A percentile compares a stretch with the other conserved stretches of the same genome.
Evolutionary conservation across 345 rosid species (phyloP).

Genomic region (Psidium guajava): DNA sequence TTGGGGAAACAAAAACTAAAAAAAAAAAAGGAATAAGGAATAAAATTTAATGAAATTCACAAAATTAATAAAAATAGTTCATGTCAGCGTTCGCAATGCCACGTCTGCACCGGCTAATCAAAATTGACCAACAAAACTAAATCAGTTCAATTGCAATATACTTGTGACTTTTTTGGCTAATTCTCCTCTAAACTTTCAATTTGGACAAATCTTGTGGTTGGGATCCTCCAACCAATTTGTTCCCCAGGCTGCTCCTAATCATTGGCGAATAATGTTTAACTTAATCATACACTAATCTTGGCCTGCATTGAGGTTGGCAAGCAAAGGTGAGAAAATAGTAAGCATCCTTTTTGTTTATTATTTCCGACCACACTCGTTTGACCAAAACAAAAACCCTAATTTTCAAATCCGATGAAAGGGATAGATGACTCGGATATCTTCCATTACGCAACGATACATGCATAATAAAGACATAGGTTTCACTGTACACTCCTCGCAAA

Average conservation of each 20-base stretch:
- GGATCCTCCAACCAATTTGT: slow-evolving; percentile 4
- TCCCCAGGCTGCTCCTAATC: neutral
- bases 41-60: too few relatives aligned
- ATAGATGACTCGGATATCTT: neutral
- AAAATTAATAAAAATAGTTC: too few relatives aligned
- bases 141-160: too few relatives aligned
- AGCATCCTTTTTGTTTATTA: neutral
- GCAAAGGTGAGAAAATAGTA: neutral
- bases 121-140: too few relatives aligned
- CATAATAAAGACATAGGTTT: neutral
- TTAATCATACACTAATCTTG: neutral
- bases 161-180: too few relatives aligned
- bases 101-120: too few relatives aligned
- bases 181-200: too few relatives aligned
- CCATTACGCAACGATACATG: neutral
- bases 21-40: too few relatives aligned
- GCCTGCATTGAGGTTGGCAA: slow-evolving; percentile 1
- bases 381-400: neutral
- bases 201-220: neutral
- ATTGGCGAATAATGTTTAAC: slow-evolving; percentile 4
- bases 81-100: too few relatives aligned
- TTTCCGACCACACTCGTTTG: neutral
- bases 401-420: neutral
- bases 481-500: neutral
- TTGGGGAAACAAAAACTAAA: too few relatives aligned